A percentile compares a stretch with the other conserved stretches of the same genome.
These are phyloP conservation scores for Pleurotus tuber-regium DNA, from an alignment of 768 basidiomycete species.

Conservation along the genomic window DNA sequence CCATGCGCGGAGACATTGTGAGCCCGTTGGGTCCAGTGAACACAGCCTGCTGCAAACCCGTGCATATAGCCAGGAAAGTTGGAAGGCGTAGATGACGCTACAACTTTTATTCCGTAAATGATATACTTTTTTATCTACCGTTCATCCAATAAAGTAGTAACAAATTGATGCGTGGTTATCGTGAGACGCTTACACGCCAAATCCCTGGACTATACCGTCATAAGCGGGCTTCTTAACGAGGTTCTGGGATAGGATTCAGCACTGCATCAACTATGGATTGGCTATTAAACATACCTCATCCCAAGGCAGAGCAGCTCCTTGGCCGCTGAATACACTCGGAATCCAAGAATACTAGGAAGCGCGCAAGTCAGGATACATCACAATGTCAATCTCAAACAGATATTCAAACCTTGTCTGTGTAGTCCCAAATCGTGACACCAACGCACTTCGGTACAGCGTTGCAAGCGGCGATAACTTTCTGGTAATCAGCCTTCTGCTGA, in stretches of 20 bases:
- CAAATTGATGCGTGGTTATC: neutral
- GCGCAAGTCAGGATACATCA: too few relatives aligned
- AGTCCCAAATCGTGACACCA: constrained; percentile 47
- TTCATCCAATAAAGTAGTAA: too few relatives aligned
- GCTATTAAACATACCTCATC: constrained; percentile 21
- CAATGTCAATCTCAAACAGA: too few relatives aligned
- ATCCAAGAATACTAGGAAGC: constrained; percentile 37
- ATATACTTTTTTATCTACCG: too few relatives aligned
- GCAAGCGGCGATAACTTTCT: constrained; percentile 55
- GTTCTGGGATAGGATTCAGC: constrained; percentile 28
- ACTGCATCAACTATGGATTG: constrained; percentile 29
- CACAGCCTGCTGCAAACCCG: too few relatives aligned
- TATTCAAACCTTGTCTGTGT: constrained; percentile 36
- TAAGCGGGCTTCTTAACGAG: constrained; percentile 36
- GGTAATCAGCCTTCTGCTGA: constrained; percentile 59
- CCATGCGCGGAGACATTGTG: too few relatives aligned
- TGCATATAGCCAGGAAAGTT: too few relatives aligned
- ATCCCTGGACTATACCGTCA: constrained; percentile 31
- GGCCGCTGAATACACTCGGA: constrained; percentile 32
- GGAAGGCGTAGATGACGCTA: too few relatives aligned
- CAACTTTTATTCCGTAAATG: too few relatives aligned
- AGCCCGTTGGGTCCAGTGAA: too few relatives aligned
- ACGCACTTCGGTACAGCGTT: constrained; percentile 39
- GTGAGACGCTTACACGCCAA: neutral
- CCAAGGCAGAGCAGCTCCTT: constrained; percentile 38